Evolutionary conservation across 2,329 filamentous ascomycete species (phyloP), one percentile per base, ranked within the genome.

Genomic region (Aspergillus jensenii): DNA sequence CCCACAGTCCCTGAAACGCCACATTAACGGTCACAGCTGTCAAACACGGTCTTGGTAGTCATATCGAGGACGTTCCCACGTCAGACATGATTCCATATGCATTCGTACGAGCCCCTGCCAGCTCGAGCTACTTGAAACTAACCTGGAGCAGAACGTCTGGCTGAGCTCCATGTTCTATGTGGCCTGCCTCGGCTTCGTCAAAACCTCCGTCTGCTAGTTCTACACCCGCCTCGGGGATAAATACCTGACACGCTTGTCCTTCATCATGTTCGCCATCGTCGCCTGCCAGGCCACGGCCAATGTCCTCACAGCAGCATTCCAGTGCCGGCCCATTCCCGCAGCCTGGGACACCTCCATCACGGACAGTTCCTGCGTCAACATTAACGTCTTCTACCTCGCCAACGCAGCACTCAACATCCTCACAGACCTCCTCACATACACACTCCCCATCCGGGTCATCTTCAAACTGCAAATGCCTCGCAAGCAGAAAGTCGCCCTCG

Each of bases 351-450:
- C 64, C n/a, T 63, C 62, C 15, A 63, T 71, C 6, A 31, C 8
- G 27, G 41, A 69, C 0, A 59, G 79, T 60, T 58, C 67, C n/a
- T 84, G 81, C 56, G 71, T 84, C 54, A 68, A 75, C 54, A 73
- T 86, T 59, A 76, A 80, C 2, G 72, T 74, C 0, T 81, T 84
- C 51, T 77, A 85, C 27, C 76, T 83, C 31, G 77, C 78, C 37
- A 78, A 85, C 37, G 84, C 84, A 2, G 80, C 83, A 27, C 78
- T 86, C 61, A 87, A 87, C 69, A 86, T 86, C 47, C 65, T 81
- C 44, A 86, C 84, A 6, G 84, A 88, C 68, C 78, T 87, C 44
- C 66, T 82, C 11, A 78, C 82, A n/a, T 81, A 82, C 37, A 66
- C 80, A 0, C 71, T 86, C 3, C 83, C 82, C 1, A 78, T 84